Base-by-base conservation (phyloP, 2,329 filamentous ascomycete species). In the Lachnellula occidentalis region DNA sequence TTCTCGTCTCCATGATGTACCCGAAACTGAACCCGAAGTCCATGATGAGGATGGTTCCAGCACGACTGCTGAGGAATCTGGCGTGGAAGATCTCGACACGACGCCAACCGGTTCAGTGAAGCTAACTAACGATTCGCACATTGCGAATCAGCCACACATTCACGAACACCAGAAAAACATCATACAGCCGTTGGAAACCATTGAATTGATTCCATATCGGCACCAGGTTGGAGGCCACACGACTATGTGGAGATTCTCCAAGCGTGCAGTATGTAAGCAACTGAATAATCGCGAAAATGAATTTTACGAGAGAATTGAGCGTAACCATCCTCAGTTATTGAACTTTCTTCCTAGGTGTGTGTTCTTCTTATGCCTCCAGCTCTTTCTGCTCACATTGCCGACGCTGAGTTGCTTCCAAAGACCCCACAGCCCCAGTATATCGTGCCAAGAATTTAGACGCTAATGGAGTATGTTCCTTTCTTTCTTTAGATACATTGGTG, bases 141-240 rank as follows among this genome's bases (percentile, higher is more conserved):
- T 39, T 72, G 73, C 19, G 72, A 74, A 62, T 73, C 78, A 76
- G 50, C 71, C 81, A 45, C 68, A 76, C 62, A 68, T 76, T 48
- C 76, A 80, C 66, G 77, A 80, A 41, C 74, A 79, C 52, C 75
- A 81, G 58, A 74, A 56, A 55, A 61, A 60, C n/a, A 55, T 56
- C 21, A 66, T 66, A 50, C 55, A 62, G 61, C 90, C 92, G 3
- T 78, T 95, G 27, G 90, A 92, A 59, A 92, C 92, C 31, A 95
- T 99, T 62, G 92, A 97, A 71, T 78, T 99, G 57, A 96, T 96
- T 66, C 94, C 94, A 1, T 99, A 96, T 73, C 90, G 90, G 62
- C 94, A 99, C 72, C 94, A 99, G 72, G 94, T 99, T 53, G 94
- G 94, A 55, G 94, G 94, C 0, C 94, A 99, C 70, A 96, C 91